Evolutionary conservation across 2,329 filamentous ascomycete species (phyloP).

Genomic region (Berkeleyomyces basicola): DNA sequence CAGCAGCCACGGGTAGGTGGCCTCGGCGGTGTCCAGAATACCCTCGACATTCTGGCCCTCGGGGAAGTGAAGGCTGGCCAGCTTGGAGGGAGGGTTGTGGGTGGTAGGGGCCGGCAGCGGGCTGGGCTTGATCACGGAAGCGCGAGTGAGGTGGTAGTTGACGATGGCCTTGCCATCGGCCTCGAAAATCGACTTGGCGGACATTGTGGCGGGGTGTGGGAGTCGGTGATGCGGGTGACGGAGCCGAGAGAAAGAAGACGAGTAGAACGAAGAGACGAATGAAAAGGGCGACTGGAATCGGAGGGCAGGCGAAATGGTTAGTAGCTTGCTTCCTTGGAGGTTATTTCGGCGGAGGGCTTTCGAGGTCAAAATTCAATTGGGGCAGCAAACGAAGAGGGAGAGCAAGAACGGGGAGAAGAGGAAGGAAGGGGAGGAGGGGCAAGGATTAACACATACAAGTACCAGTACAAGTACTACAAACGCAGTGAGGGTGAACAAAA

Average conservation of each 20-base stretch:
- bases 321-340: neutral
- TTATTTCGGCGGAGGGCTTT: neutral
- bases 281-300: neutral
- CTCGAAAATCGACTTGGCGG: slow-evolving; percentile 87
- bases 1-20: slow-evolving; percentile 92
- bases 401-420: neutral
- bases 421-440: neutral
- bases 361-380: slow-evolving; percentile 2
- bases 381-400: neutral
- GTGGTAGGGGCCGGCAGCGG: slow-evolving; percentile 68
- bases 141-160: slow-evolving; percentile 99
- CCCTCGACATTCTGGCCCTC: slow-evolving; percentile 69
- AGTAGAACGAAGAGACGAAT: neutral
- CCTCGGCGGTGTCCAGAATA: slow-evolving; percentile 87
- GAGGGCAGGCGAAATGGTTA: slow-evolving; percentile 4
- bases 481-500: neutral
- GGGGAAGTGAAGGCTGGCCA: slow-evolving; percentile 84
- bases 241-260: slow-evolving; percentile 13
- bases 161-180: slow-evolving; percentile 99
- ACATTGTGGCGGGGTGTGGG: slow-evolving; percentile 22
- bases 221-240: slow-evolving; percentile 16
- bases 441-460: neutral
- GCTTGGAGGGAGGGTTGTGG: slow-evolving; percentile 84
- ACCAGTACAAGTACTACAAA: neutral
- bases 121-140: slow-evolving; percentile 93